Conservation (phyloP, 192 early-diverging fungal genomes). For the Backusella sp. region DNA sequence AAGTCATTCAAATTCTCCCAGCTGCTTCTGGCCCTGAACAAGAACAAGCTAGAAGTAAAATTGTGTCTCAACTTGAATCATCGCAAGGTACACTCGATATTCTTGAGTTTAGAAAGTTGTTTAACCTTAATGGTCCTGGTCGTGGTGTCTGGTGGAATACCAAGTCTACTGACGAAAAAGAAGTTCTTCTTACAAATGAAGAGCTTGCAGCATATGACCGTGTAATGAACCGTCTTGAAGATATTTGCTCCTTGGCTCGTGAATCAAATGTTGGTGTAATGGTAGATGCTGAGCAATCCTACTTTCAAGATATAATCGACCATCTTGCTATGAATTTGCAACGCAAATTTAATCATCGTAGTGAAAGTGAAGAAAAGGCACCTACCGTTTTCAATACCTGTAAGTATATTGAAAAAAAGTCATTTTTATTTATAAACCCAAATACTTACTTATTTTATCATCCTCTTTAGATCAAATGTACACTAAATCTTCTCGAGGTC, state of each 20-base stretch:
- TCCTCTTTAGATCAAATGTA: slow-evolving; percentile 81
- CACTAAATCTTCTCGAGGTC: slow-evolving; percentile 60
- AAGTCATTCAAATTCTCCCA: slow-evolving; percentile 37
- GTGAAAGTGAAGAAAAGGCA: slow-evolving; percentile 20
- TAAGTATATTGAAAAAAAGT: slow-evolving; percentile 13
- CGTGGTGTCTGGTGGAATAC: slow-evolving; percentile 22
- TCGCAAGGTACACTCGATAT: slow-evolving; percentile 10
- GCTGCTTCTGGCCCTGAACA: slow-evolving; percentile 15
- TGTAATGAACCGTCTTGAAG: slow-evolving; percentile 66
- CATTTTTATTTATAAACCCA: not conserved
- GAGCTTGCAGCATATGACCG: slow-evolving; percentile 74
- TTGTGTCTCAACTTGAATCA: not conserved
- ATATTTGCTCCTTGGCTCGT: slow-evolving; percentile 62
- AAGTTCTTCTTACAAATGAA: slow-evolving; percentile 37
- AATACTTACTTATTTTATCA: slow-evolving; percentile 9
- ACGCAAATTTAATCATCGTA: slow-evolving; percentile 63
- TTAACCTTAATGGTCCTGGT: slow-evolving; percentile 19
- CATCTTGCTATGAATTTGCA: slow-evolving; percentile 71
- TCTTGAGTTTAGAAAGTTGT: slow-evolving; percentile 16
- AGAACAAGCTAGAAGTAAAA: not conserved
- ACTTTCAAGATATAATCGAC: slow-evolving; percentile 94
- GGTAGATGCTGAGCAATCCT: slow-evolving; percentile 93
- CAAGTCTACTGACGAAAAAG: not conserved
- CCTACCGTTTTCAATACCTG: slow-evolving; percentile 92
- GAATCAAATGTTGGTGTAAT: slow-evolving; percentile 69